phyloP scores from a whole-genome alignment of 352 stramenopile species.

The Globisporangium paddicum region DNA sequence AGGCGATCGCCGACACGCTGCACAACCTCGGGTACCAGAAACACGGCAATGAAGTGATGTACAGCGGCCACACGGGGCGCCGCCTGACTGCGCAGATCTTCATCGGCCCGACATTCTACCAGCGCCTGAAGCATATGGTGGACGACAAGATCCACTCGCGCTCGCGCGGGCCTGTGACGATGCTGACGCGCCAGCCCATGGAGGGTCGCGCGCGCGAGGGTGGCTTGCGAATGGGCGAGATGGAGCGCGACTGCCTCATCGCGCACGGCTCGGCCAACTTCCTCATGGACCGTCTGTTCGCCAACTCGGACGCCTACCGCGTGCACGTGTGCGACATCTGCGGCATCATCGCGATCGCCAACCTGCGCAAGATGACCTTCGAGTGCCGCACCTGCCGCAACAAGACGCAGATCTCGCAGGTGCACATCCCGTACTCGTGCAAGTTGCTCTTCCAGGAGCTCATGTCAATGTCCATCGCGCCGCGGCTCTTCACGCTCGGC shows the following conservation, averaged over 20 bases:
- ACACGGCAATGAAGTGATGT: slow-evolving; percentile 99
- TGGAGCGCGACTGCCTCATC: slow-evolving; percentile 99
- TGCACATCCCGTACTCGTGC: slow-evolving; percentile 99
- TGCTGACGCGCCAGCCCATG: slow-evolving; percentile 99
- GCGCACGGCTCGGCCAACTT: slow-evolving; percentile 99
- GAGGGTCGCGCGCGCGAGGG: slow-evolving; percentile 98
- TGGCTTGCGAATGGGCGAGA: slow-evolving; percentile 99
- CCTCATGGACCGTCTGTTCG: slow-evolving; percentile 99
- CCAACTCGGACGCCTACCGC: slow-evolving; percentile 98
- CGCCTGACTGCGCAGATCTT: slow-evolving; percentile 97
- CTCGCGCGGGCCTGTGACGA: slow-evolving; percentile 92
- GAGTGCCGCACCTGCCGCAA: slow-evolving; percentile 95
- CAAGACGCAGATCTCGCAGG: slow-evolving; percentile 93
- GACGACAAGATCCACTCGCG: slow-evolving; percentile 99
- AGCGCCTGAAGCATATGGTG: slow-evolving; percentile 99
- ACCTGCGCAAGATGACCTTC: slow-evolving; percentile 99
- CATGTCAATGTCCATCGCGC: slow-evolving; percentile 99
- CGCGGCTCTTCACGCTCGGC: slow-evolving; percentile 94
- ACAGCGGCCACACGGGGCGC: slow-evolving; percentile 98
- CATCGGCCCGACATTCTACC: slow-evolving; percentile 99
- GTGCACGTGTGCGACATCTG: slow-evolving; percentile 99
- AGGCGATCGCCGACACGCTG: slow-evolving; percentile 94
- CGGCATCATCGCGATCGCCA: slow-evolving; percentile 98
- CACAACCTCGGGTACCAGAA: slow-evolving; percentile 98
- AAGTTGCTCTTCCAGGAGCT: slow-evolving; percentile 99